phyloP scores from a whole-genome alignment of 345 rosid genomes.

The Syzygium aromaticum region DNA sequence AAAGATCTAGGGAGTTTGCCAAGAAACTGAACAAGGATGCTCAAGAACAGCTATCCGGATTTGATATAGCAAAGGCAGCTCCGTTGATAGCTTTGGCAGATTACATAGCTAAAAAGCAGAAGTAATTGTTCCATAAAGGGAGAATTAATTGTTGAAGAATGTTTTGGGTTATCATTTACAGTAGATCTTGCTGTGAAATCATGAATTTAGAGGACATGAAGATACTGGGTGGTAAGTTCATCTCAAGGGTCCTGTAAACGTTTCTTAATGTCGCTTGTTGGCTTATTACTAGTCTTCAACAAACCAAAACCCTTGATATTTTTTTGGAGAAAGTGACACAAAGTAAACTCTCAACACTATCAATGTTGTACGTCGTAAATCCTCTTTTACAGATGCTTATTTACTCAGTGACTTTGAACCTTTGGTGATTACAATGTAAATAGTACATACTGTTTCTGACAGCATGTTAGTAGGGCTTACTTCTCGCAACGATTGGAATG shows the following conservation, averaged over 20 bases:
- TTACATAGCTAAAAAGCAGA: conserved; percentile 35
- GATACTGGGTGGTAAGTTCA: neutral
- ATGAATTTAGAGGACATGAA: neutral
- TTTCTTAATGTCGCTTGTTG: neutral
- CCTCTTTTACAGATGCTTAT: neutral
- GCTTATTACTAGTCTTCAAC: neutral
- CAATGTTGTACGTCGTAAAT: neutral
- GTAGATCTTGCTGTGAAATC: neutral
- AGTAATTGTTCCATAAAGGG: neutral
- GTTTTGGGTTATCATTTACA: neutral
- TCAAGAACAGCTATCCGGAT: conserved; percentile 14
- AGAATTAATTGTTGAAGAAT: neutral
- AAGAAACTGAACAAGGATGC: conserved; percentile 26
- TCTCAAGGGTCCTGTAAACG: neutral
- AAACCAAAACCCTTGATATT: neutral
- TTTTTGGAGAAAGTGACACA: neutral
- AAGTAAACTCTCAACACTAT: neutral
- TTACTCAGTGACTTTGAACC: neutral
- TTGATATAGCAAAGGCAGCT: conserved; percentile 25
- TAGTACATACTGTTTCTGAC: neutral
- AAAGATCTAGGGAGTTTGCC: conserved; percentile 19
- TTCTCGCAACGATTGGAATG: neutral
- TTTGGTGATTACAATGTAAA: neutral
- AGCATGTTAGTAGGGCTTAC: neutral
- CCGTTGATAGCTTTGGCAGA: conserved; percentile 32